Conservation (phyloP, 768 basidiomycete species). For the Suillus placidus region DNA sequence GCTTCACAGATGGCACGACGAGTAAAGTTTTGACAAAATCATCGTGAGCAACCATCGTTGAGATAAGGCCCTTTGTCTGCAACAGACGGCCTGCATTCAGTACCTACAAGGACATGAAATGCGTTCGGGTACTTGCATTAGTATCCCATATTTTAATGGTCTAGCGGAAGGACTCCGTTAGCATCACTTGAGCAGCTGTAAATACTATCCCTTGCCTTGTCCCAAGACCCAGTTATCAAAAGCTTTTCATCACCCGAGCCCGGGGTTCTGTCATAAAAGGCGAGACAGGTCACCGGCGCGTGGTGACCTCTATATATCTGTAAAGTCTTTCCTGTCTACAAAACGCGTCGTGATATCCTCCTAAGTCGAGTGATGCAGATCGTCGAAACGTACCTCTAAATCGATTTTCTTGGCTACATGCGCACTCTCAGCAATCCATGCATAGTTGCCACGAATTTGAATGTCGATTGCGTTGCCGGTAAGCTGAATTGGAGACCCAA, state of each 20-base stretch:
- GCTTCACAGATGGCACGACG: constrained; percentile 61
- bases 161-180: constrained; percentile 42
- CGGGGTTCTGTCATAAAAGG: constrained; percentile 54
- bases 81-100: constrained; percentile 9
- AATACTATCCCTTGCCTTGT: constrained; percentile 53
- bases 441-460: constrained; percentile 61
- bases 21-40: constrained; percentile 91
- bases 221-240: constrained; percentile 94
- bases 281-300: constrained; percentile 86
- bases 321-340: constrained; percentile 77
- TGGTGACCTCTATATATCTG: constrained; percentile 82
- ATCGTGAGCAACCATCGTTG: constrained; percentile 73
- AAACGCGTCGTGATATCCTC: constrained; percentile 6
- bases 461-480: constrained; percentile 75
- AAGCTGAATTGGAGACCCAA: constrained; percentile 82
- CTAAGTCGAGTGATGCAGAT: constrained; percentile 3
- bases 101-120: not conserved
- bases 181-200: not conserved
- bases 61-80: constrained; percentile 72
- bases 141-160: constrained; percentile 88
- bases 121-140: constrained; percentile 44
- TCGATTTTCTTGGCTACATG: constrained; percentile 72
- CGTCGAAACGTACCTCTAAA: constrained; percentile 58
- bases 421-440: constrained; percentile 90
- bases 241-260: constrained; percentile 48